phyloP scores from a whole-genome alignment of 768 basidiomycete genomes.

The Gymnopilus junonius region DNA sequence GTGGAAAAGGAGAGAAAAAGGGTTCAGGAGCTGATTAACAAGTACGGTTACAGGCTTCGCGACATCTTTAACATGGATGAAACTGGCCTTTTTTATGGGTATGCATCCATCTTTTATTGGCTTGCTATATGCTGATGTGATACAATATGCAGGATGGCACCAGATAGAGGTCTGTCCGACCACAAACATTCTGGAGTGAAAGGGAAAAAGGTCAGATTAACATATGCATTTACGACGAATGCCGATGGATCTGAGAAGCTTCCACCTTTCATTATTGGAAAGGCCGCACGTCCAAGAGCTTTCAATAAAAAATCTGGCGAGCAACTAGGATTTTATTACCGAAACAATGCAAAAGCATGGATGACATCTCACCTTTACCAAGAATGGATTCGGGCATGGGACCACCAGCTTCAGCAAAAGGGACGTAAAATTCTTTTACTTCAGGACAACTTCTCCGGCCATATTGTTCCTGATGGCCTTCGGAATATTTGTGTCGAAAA shows the following conservation, averaged over 20 bases:
- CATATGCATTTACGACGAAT: slow-evolving; percentile 37
- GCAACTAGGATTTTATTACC: slow-evolving; percentile 39
- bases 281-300: slow-evolving; percentile 27
- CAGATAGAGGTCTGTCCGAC: too few species aligned
- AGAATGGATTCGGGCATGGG: slow-evolving; percentile 34
- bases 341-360: slow-evolving; percentile 42
- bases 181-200: slow-evolving; percentile 32
- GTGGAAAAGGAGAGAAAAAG: slow-evolving; percentile 29
- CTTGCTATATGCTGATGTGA: slow-evolving; percentile 32
- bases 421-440: slow-evolving; percentile 33
- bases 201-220: slow-evolving; percentile 34
- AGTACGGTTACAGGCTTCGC: slow-evolving; percentile 3
- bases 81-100: slow-evolving; percentile 37
- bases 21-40: slow-evolving; percentile 30
- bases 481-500: slow-evolving; percentile 31
- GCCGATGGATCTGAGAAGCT: slow-evolving; percentile 37
- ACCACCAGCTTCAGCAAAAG: slow-evolving; percentile 27
- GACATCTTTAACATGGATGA: slow-evolving; percentile 45
- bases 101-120: slow-evolving; percentile 24
- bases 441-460: slow-evolving; percentile 35
- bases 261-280: slow-evolving; percentile 37
- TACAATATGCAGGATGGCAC: too few species aligned
- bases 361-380: slow-evolving; percentile 35
- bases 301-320: slow-evolving; percentile 32
- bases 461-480: slow-evolving; percentile 25